Evolutionary conservation across 768 basidiomycete genomes (phyloP), one percentile per base, ranked within the genome.

Genomic region (Lactifluus pinguis): DNA sequence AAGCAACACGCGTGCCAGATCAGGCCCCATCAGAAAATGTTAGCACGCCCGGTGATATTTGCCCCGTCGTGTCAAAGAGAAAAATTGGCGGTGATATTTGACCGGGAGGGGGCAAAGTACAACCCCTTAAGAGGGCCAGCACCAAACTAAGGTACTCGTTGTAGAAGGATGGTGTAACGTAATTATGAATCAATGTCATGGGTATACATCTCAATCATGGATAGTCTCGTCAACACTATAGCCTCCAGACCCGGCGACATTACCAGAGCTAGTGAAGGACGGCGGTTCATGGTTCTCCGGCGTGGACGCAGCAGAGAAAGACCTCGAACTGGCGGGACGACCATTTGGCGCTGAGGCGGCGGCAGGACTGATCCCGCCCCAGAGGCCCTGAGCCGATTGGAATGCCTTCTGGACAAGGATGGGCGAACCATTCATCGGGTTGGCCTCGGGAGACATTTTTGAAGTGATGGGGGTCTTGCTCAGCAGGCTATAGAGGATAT

Each of bases 401-500:
- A 50, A n/a, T 1, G 51, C 32, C 7, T 56, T 59, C 36, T 56
- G 63, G 11, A 25, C 48, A 42, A 62, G 60, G 9, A 69, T 55
- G 4, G 70, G 63, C 25, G 72, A 63, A 8, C 56, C 47, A 3
- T 62, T 60, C 3, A 47, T 25, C 34, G 61, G 61, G 29, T 48
- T 32, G 15, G 29, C 55, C 15, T 14, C 48, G 58, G 56, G 41
- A 48, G 38, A 21, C 41, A 36, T 51, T n/a, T 62, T 59, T 3
- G 57, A n/a, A 21, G 32, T 53, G 48, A 49, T 6, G 44, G 71
- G 68, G 17, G 70, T 65, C 59, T 79, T 79, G 68, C 77, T 82
- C 57, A 81, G 62, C 39, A 76, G 55, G 49, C 71, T 73, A 74
- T 72, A 75, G 53, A 81, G 57, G 36, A 78, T 64, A 55, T 83